Base-by-base conservation (phyloP, 208 protist genomes). In the Leishmania tarentolae region DNA sequence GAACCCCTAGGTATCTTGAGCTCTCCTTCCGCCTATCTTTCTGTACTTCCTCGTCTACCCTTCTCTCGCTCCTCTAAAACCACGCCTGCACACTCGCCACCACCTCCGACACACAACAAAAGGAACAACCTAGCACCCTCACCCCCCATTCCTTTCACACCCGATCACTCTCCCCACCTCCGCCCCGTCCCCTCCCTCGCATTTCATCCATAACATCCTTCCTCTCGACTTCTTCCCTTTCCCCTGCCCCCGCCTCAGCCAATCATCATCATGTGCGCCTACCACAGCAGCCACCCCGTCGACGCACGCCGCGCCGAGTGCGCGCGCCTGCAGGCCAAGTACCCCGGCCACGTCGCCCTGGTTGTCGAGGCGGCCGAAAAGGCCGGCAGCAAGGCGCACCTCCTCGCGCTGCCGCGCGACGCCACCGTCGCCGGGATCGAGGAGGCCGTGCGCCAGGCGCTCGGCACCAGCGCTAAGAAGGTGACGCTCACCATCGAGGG, bases 251-350 rank as follows among this genome's bases (percentile, higher is more conserved):
- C 53, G 6, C 53, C 53, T 37, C 61, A 44, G 28, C 15, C 40
- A 35, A 52, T 72, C 15, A 21, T 46, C n/a, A 8, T n/a, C 65
- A 74, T 81, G 68, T 75, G 68, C 42, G 31, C 59, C 77, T 72
- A 74, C 66, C 37, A 44, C 28, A 63, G 31, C 35, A 61, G 19
- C 56, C 69, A 61, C 77, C 44, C 82, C 77, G 42, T 85, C 52
- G 77, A 76, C 50, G 70, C 75, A 35, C 82, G 77, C 82, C 71
- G 72, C 68, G 74, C 78, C 74, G 82, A 86, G 73, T 86, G 78
- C 78, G 78, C 59, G 50, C 82, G 78, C 82, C 70, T 87, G 76
- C 83, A 83, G 24, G 70, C 70, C 59, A 81, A 82, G 70, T 72
- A 83, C 69, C 83, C 83, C 46, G 65, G 50, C 37, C 66, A 77